Conservation (phyloP, 192 early-diverging fungal species). For the Mortierella hygrophila region DNA sequence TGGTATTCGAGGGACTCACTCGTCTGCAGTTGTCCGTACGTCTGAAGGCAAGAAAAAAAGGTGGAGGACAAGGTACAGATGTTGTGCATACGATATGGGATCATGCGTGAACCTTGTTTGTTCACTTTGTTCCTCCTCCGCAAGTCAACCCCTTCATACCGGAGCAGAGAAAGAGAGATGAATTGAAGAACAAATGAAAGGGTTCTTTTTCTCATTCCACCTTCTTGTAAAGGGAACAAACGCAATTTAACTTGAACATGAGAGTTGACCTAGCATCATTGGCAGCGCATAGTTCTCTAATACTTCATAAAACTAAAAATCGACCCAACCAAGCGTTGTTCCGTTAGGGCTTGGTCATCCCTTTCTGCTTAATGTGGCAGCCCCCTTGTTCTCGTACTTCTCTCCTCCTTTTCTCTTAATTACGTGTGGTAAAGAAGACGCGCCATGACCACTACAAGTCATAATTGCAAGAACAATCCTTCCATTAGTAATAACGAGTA, state of each 20-base stretch:
- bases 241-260: too few relatives aligned
- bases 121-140: neutral
- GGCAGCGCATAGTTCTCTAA: neutral
- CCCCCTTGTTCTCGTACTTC: neutral
- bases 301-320: neutral
- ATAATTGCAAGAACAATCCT: neutral
- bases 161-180: neutral
- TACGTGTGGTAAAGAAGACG: neutral
- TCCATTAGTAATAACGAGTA: neutral
- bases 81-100: slow-evolving; percentile 6
- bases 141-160: neutral
- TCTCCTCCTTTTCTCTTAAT: neutral
- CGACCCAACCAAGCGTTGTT: neutral
- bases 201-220: too few relatives aligned
- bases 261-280: neutral
- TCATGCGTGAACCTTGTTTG: neutral
- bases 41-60: neutral
- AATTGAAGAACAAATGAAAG: too few relatives aligned
- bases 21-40: neutral
- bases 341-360: neutral
- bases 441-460: neutral
- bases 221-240: too few relatives aligned
- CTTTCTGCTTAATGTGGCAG: neutral
- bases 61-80: neutral
- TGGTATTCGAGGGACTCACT: neutral